Percentiles rank a stretch among this genome's conserved stretches.
phyloP scores from a whole-genome alignment of 164 flowering plant species.

The Kalanchoe fedtschenkoi region DNA sequence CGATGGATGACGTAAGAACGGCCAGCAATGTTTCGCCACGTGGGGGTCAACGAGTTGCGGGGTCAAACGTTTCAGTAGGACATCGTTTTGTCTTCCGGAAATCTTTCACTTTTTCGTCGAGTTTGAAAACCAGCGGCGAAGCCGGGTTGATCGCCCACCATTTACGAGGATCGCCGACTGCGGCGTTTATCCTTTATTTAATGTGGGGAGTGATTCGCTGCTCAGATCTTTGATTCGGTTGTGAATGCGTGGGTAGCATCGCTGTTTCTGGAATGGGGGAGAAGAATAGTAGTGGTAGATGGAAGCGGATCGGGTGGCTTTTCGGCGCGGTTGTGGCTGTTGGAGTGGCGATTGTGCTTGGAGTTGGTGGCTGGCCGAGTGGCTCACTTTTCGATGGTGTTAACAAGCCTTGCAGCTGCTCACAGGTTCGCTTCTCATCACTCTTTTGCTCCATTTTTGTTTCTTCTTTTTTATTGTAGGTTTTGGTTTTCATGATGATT shows the following conservation, averaged over 20 bases:
- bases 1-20: background rate
- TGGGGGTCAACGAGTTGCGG: background rate
- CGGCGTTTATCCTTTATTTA: background rate
- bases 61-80: background rate
- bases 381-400: background rate
- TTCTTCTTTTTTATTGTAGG: too few species aligned
- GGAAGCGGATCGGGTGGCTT: background rate
- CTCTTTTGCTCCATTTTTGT: too few species aligned
- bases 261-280: background rate
- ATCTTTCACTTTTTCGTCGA: too few species aligned
- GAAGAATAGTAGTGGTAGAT: background rate
- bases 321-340: background rate
- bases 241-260: background rate
- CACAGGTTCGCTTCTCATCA: background rate
- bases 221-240: background rate
- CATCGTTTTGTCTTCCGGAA: background rate
- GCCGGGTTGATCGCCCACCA: background rate
- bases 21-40: background rate
- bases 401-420: slow-evolving; percentile 3
- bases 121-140: background rate
- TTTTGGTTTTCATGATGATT: too few species aligned
- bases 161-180: background rate
- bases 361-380: background rate
- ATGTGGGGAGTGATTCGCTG: background rate
- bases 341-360: slow-evolving; percentile 1